Conservation (phyloP, 2,329 filamentous ascomycete species). For the Calonectria pteridis region DNA sequence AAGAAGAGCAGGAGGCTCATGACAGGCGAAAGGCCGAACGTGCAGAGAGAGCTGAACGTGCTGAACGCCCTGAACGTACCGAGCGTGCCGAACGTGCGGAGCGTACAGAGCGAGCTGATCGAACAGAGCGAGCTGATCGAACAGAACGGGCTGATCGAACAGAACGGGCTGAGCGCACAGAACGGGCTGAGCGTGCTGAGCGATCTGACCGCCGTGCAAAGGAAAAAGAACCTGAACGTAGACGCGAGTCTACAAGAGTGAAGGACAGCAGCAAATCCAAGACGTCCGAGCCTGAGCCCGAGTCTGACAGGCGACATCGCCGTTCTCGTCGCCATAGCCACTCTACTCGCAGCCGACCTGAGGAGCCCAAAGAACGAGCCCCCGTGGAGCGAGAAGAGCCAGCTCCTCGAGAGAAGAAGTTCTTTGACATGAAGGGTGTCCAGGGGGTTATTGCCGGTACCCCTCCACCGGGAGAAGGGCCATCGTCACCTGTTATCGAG, state of each 20-base stretch:
- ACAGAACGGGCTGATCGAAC: conserved; percentile 52
- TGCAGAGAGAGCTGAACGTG: conserved; percentile 16
- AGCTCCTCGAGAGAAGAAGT: conserved; percentile 51
- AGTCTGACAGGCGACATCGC: conserved; percentile 48
- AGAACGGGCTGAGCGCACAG: conserved; percentile 50
- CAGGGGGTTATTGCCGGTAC: conserved; percentile 49
- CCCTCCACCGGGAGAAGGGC: conserved; percentile 42
- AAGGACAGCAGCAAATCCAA: conserved; percentile 45
- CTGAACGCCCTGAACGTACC: conserved; percentile 53
- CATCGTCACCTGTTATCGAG: conserved; percentile 30
- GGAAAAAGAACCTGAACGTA: conserved; percentile 41
- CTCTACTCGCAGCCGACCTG: conserved; percentile 49
- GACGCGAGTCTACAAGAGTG: conserved; percentile 31
- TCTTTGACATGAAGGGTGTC: conserved; percentile 56
- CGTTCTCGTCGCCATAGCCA: conserved; percentile 58
- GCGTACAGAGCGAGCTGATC: conserved; percentile 60
- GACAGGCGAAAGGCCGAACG: conserved; percentile 64
- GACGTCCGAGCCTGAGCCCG: conserved; percentile 22
- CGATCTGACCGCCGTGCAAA: conserved; percentile 47
- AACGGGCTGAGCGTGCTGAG: conserved; percentile 49
- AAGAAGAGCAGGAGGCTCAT: conserved; percentile 63
- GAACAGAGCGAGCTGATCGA: conserved; percentile 32
- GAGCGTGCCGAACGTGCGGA: conserved; percentile 31
- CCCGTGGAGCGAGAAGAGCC: conserved; percentile 41
- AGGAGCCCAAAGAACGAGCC: conserved; percentile 46